Evolutionary conservation across 2,329 filamentous ascomycete genomes (phyloP).

Genomic region (Periconia digitata): DNA sequence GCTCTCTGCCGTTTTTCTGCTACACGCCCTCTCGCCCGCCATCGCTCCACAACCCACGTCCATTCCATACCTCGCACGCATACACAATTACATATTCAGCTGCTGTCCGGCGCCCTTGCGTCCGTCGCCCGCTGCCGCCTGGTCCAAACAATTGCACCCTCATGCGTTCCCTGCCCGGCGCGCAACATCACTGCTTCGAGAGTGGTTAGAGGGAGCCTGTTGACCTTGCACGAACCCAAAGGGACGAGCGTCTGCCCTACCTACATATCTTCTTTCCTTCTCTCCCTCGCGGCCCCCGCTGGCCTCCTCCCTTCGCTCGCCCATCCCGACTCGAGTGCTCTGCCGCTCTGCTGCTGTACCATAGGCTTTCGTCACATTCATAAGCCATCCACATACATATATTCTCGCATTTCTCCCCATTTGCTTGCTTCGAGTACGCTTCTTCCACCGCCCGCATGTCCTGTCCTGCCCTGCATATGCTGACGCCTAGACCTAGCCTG

Average conservation of each 20-base stretch:
- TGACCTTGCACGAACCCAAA: conserved; percentile 34
- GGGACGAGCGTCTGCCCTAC: conserved; percentile 23
- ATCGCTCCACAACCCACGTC: conserved; percentile 1
- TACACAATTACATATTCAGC: conserved; percentile 5
- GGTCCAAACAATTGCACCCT: conserved; percentile 28
- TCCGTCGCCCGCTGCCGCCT: conserved; percentile 20
- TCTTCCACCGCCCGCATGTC: conserved; percentile 6
- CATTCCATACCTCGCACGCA: conserved; percentile 24
- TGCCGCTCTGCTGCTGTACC: conserved; percentile 16
- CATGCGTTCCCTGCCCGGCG: conserved; percentile 44
- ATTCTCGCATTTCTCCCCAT: conserved; percentile 8
- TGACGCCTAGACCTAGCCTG: conserved; percentile 39
- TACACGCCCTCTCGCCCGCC: conserved; percentile 1
- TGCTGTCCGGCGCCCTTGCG: conserved; percentile 32
- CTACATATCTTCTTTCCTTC: conserved; percentile 32
- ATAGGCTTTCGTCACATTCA: conserved; percentile 20
- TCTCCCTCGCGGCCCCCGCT: conserved; percentile 15
- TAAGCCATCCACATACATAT: conserved; percentile 18
- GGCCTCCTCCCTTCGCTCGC: conserved; percentile 27
- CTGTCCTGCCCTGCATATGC: conserved; percentile 24
- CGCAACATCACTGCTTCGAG: conserved; percentile 42
- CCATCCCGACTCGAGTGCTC: conserved; percentile 7
- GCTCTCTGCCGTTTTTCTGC: background rate
- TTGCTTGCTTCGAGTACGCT: conserved; percentile 17
- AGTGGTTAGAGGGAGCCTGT: conserved; percentile 31